A percentile compares a stretch with the other conserved stretches of the same genome.
Conservation (phyloP, 345 rosid genomes). For the Arabis hirsuta region DNA sequence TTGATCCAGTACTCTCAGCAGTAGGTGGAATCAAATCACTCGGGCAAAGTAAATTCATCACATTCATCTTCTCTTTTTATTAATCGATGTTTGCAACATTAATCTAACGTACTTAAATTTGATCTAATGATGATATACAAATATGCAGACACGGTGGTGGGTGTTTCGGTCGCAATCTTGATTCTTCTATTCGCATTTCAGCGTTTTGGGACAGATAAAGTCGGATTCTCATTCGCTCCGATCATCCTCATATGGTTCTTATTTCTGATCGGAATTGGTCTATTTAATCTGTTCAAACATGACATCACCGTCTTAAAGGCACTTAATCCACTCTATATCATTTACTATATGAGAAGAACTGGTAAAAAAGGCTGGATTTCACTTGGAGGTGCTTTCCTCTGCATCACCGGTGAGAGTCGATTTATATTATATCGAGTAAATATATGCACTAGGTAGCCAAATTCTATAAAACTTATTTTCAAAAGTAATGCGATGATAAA, state of each 20-base stretch:
- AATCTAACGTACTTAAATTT: not conserved
- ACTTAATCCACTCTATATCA: slow-evolving; percentile 63
- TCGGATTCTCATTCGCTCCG: slow-evolving; percentile 72
- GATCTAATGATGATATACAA: not conserved
- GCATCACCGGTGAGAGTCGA: slow-evolving; percentile 62
- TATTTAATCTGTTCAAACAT: slow-evolving; percentile 63
- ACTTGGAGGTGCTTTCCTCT: slow-evolving; percentile 72
- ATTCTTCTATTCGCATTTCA: slow-evolving; percentile 55
- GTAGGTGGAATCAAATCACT: slow-evolving; percentile 71
- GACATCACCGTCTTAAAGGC: slow-evolving; percentile 66
- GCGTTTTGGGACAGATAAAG: slow-evolving; percentile 74
- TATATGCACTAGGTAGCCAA: no score
- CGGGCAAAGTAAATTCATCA: slow-evolving; percentile 53
- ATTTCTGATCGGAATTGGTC: slow-evolving; percentile 62
- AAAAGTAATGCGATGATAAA: no score
- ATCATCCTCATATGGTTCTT: slow-evolving; percentile 63
- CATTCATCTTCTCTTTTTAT: slow-evolving; percentile 5
- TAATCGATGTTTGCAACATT: not conserved
- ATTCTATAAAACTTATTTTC: no score
- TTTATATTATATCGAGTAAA: not conserved
- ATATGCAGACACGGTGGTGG: slow-evolving; percentile 65
- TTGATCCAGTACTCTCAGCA: slow-evolving; percentile 68
- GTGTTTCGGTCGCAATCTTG: slow-evolving; percentile 65
- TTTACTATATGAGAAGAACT: slow-evolving; percentile 57
- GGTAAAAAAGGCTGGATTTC: slow-evolving; percentile 65